Percentiles rank a stretch among this genome's conserved stretches.
These are phyloP conservation scores for Psilocybe azurescens DNA, from an alignment of 768 basidiomycete genomes.

Conservation along the genomic window DNA sequence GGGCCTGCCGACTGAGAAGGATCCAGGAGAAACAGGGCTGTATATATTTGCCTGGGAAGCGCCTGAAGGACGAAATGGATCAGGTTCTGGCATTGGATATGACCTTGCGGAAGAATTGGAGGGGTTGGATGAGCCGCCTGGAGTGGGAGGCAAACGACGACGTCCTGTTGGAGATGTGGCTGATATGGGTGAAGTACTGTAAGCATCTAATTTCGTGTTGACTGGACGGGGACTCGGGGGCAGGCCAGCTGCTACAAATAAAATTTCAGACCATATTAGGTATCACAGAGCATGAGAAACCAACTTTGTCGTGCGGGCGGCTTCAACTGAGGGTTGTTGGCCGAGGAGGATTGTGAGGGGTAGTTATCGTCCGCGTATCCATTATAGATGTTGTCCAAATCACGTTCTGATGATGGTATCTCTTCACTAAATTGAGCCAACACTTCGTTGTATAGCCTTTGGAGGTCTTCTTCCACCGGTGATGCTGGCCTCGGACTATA, in stretches of 20 bases:
- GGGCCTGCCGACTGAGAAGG: conserved; percentile 26
- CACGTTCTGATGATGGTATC: conserved; percentile 33
- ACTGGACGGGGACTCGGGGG: conserved; percentile 24
- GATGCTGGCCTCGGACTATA: conserved; percentile 31
- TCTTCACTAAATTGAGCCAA: conserved; percentile 69
- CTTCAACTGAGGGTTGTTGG: conserved; percentile 9
- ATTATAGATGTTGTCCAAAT: conserved; percentile 44
- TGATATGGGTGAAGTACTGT: conserved; percentile 22
- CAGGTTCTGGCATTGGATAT: conserved; percentile 49
- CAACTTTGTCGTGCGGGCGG: conserved; percentile 12
- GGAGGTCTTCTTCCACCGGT: conserved; percentile 73
- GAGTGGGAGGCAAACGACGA: conserved; percentile 52
- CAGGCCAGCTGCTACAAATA: conserved; percentile 19
- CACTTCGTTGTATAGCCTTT: conserved; percentile 77
- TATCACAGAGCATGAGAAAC: conserved; percentile 9
- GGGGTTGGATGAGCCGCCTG: conserved; percentile 36
- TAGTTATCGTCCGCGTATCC: conserved; percentile 36
- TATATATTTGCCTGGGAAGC: conserved; percentile 29
- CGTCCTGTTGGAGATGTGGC: conserved; percentile 32
- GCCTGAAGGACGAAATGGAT: conserved; percentile 38
- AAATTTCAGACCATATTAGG: neutral
- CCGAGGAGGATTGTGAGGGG: conserved; percentile 17
- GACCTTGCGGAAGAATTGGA: conserved; percentile 27
- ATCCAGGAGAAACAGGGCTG: conserved; percentile 25
- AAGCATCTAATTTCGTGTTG: conserved; percentile 15